phyloP scores from a whole-genome alignment of 2,329 filamentous ascomycete species.

The Aureobasidium sp. region DNA sequence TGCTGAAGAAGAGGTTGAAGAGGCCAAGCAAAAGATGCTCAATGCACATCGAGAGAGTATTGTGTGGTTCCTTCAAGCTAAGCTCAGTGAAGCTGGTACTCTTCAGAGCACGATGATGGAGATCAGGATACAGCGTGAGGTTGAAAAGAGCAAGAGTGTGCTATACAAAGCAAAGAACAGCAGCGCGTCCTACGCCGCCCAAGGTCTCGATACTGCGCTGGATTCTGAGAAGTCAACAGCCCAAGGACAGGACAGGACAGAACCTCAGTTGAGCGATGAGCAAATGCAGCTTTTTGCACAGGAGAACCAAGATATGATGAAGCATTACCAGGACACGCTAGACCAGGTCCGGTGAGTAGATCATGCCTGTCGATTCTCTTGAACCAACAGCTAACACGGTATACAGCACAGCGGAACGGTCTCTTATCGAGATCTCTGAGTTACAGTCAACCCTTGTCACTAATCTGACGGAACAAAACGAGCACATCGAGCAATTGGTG shows the following conservation, averaged over 20 bases:
- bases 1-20: conserved; percentile 61
- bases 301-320: conserved; percentile 86
- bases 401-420: conserved; percentile 73
- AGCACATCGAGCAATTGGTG: conserved; percentile 82
- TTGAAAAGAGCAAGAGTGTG: conserved; percentile 83
- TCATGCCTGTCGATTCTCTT: not conserved
- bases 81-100: conserved; percentile 65
- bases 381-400: not conserved
- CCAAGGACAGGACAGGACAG: not conserved
- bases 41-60: conserved; percentile 71
- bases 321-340: conserved; percentile 87
- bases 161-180: conserved; percentile 56
- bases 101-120: conserved; percentile 91
- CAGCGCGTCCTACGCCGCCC: not conserved
- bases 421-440: conserved; percentile 84
- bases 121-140: conserved; percentile 69
- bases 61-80: conserved; percentile 69
- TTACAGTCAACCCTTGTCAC: conserved; percentile 81
- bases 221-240: not conserved
- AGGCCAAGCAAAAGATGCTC: conserved; percentile 58
- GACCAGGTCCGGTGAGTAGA: conserved; percentile 78
- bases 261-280: conserved; percentile 42
- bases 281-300: conserved; percentile 89
- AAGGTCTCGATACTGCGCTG: not conserved
- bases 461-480: conserved; percentile 77